Base-by-base conservation (phyloP, 192 early-diverging fungal genomes). In the Podila verticillata region DNA sequence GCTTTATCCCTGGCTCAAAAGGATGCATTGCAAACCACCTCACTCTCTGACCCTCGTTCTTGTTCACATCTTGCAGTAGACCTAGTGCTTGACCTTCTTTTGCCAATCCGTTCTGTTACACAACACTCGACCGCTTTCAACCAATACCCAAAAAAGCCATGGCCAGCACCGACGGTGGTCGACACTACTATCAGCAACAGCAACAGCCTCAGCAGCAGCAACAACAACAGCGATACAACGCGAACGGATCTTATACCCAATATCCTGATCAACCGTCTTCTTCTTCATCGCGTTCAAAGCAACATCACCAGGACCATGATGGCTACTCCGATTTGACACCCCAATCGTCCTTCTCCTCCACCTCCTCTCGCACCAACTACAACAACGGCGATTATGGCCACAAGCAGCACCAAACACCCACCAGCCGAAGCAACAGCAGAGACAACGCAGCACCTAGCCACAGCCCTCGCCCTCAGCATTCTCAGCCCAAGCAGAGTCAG, bases 181-280 rank as follows among this genome's bases (percentile, higher is more conserved):
- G 35, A 32, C 65, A 66, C 49, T 31, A 31, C 48, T 54, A 63
- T 34, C 12, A 26, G 63, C 30, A 32, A 26, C 58, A 60, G 15
- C 58, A 60, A 32, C 62, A 59, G 3, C 74, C 69, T 0, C 31
- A 35, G 17, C 74, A 54, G 13, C 61, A 31, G 3, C 66, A 69
- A 17, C 69, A 65, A 7, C 54, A 63, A 6, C 63, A 54, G 1
- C 31, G 26, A 32, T 30, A 34, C 63, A 48, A 68, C 65, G 10
- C 61, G 70, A 56, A 62, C 32, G 34, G 49, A 31, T 34, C 65
- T 7, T 79, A 79, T 60, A 67, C 75, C 29, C 75, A 71, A 19
- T 71, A 79, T 30, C 75, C 75, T 22, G 75, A 77, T 66, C 57
- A 36, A n/a, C 63, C 74, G 36, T 48, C 39, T 0, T 36, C 32